Base-by-base conservation (phyloP, 139 green algal genomes). In the Coelastrella sp. region DNA sequence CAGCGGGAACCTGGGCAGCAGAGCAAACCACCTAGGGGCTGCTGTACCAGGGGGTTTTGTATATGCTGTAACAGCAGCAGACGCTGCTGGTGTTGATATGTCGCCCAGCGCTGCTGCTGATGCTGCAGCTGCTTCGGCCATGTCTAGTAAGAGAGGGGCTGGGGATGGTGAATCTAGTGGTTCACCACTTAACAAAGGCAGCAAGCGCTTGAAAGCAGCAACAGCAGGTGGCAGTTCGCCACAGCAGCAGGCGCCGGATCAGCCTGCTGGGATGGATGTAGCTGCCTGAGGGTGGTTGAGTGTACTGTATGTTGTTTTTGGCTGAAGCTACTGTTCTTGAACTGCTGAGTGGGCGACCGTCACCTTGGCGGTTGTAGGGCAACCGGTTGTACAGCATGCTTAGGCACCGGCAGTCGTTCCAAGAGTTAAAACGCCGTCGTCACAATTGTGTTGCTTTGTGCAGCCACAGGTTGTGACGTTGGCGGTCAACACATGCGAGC, bases 31-130 rank as follows among this genome's bases (percentile, higher is more conserved):
- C 32, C 32, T 73, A 20, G 19, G n/a, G 47, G 79, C 79, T 76
- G 68, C 68, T 32, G 58, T 22, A 73, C 5, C 60, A 85, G 79
- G 17, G 11, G 5, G 17, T 64, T 19, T 57, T 73, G 79, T 61
- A 13, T 3, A 17, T 22, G 57, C 56, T 66, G 80, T 59, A 86
- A 23, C 77, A 23, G 77, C 57, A 73, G 79, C 80, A 60, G 80
- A 56, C 65, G 77, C 77, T 83, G 77, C 77, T 83, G 77, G 54
- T 71, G 76, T 60, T 64, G 76, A 59, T 64, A 20, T 59, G 7
- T 59, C 76, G 7, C 58, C 78, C 14, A n/a, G 7, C 71, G 78
- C 57, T 84, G 78, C 2, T 80, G 74, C 3, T 59, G 74, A 19
- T 80, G 74, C 22, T 58, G 23, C 8, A 58, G 74, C 22, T 57